A percentile compares a stretch with the other conserved stretches of the same genome.
Conservation (phyloP, 441 rosid species). For the Mallotus japonicus region DNA sequence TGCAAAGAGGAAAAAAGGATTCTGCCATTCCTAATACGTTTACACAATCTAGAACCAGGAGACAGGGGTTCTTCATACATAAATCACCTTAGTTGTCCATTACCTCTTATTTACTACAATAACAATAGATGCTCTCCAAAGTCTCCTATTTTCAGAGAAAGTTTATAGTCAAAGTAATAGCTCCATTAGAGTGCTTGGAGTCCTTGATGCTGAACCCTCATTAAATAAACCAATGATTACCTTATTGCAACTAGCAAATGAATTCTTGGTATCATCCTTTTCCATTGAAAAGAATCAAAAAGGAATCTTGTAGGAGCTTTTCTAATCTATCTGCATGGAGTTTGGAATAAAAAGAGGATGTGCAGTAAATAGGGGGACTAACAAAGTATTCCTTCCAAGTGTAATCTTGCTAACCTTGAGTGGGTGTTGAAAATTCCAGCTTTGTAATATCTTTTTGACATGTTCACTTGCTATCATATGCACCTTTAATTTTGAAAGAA, state of each 20-base stretch:
- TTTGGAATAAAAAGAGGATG: not conserved
- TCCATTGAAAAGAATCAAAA: not conserved
- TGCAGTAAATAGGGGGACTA: not conserved
- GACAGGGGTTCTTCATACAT: not conserved
- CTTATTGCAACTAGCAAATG: not conserved
- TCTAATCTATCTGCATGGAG: not conserved
- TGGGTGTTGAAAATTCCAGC: not conserved
- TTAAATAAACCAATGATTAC: not conserved
- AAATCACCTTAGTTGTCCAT: not conserved
- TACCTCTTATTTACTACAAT: not conserved
- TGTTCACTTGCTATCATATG: not conserved
- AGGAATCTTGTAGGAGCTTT: not conserved
- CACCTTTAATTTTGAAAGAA: not conserved
- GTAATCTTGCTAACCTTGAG: not conserved
- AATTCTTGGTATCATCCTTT: not conserved
- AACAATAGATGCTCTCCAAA: not conserved
- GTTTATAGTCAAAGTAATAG: too few species aligned
- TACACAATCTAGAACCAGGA: not conserved
- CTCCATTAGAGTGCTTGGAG: not conserved
- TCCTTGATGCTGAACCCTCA: not conserved
- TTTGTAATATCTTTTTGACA: not conserved
- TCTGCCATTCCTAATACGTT: not conserved
- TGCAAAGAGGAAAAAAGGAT: too few species aligned
- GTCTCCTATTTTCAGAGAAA: not conserved
- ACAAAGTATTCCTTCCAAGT: not conserved